Conservation (phyloP, 441 rosid genomes). For the Melastoma candidum region DNA sequence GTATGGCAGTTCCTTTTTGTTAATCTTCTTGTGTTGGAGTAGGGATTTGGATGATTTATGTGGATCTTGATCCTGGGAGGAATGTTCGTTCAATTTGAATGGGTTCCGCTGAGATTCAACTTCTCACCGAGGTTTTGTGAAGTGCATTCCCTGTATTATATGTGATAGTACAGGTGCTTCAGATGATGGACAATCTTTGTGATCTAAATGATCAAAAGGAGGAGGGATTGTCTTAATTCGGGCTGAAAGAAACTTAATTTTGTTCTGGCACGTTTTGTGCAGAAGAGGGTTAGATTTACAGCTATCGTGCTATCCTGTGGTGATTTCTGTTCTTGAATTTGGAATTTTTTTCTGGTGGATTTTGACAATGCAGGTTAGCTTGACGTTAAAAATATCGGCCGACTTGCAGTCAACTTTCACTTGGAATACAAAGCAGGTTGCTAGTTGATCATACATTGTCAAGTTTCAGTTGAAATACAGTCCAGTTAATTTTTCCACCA, state of each 20-base stretch:
- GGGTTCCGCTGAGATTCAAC: too few relatives aligned
- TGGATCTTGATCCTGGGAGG: background rate
- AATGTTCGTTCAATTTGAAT: too few relatives aligned
- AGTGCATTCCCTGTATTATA: too few relatives aligned
- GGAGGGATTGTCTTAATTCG: too few relatives aligned
- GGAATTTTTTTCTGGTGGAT: background rate
- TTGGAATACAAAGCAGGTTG: slow-evolving; percentile 20
- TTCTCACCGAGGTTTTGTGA: too few relatives aligned
- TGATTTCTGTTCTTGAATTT: background rate
- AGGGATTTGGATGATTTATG: background rate
- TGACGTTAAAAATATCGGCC: slow-evolving; percentile 16
- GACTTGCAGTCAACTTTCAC: slow-evolving; percentile 15
- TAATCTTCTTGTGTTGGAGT: background rate
- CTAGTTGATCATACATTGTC: background rate
- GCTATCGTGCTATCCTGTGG: background rate
- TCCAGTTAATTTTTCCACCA: too few relatives aligned
- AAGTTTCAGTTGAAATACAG: too few relatives aligned
- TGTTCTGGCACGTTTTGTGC: too few relatives aligned
- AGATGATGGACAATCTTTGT: too few relatives aligned
- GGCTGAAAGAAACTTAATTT: too few relatives aligned
- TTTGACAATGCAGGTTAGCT: slow-evolving; percentile 9
- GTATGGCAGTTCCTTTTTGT: background rate
- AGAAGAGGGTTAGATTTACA: background rate
- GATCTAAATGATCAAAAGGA: too few relatives aligned
- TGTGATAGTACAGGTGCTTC: too few relatives aligned